phyloP scores from a whole-genome alignment of 441 rosid species.

The Mallotus repandus region DNA sequence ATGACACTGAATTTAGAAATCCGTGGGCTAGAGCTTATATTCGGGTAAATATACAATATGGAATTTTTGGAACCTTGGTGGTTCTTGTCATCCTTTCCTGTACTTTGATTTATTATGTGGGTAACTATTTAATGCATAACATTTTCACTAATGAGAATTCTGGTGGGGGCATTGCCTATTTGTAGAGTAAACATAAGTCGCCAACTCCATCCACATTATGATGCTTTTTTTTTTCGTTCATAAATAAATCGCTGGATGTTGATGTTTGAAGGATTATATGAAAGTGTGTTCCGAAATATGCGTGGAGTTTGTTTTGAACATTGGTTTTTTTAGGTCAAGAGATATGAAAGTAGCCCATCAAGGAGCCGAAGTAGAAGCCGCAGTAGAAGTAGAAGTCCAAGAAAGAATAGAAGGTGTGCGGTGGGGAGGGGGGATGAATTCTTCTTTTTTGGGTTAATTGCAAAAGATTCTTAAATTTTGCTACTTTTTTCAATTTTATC shows the following conservation, averaged over 20 bases:
- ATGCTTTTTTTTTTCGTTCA: neutral
- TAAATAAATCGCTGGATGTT: neutral
- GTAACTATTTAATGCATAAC: neutral
- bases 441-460: no score
- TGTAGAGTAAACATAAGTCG: neutral
- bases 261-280: constrained; percentile 1
- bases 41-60: constrained; percentile 41
- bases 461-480: no score
- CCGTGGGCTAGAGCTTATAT: constrained; percentile 85
- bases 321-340: constrained; percentile 55
- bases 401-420: constrained; percentile 61
- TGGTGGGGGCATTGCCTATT: neutral
- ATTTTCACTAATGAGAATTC: neutral
- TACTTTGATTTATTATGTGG: neutral
- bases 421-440: no score
- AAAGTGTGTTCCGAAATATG: neutral
- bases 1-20: constrained; percentile 86
- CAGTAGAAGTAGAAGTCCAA: constrained; percentile 48
- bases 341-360: constrained; percentile 57
- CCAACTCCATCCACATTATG: neutral
- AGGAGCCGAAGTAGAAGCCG: constrained; percentile 76
- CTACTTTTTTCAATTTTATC: no score
- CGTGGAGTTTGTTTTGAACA: neutral
- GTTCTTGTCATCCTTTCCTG: no score
- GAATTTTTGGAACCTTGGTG: neutral